Evolutionary conservation across 306 rosid species (phyloP).

Genomic region (Trifolium pratense): DNA sequence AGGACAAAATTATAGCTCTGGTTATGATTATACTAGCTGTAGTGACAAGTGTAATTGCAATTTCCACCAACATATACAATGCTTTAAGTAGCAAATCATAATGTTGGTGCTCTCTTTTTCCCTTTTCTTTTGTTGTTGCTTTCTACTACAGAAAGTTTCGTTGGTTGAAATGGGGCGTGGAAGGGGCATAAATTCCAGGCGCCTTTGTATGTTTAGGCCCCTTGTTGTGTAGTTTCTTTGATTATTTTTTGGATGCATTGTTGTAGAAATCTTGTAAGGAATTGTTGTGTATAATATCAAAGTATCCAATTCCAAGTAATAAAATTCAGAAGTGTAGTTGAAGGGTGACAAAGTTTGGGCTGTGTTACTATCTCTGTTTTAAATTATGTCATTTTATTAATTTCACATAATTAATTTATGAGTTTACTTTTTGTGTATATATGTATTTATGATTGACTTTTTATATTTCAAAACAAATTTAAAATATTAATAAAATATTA

Average conservation of each 20-base stretch:
- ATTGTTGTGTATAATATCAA: constrained; percentile 27
- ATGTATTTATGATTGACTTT: no score
- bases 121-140: neutral
- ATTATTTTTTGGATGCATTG: constrained; percentile 20
- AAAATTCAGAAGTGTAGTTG: constrained; percentile 2
- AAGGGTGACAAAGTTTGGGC: neutral
- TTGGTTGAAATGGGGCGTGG: neutral
- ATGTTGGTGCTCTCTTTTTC: neutral
- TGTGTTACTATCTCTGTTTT: neutral
- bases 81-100: constrained; percentile 45
- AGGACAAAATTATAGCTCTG: constrained; percentile 65
- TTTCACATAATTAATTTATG: no score
- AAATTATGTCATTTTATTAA: no score
- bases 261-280: constrained; percentile 21
- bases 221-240: constrained; percentile 23
- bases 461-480: no score
- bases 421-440: no score
- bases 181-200: neutral
- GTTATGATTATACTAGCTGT: constrained; percentile 71
- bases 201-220: constrained; percentile 20
- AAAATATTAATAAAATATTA: no score
- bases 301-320: constrained; percentile 1
- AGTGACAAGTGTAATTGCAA: constrained; percentile 73
- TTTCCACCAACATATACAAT: constrained; percentile 66
- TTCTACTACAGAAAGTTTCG: neutral